Evolutionary conservation across 768 basidiomycete species (phyloP).

Genomic region (Amanita pseudoporphyria): DNA sequence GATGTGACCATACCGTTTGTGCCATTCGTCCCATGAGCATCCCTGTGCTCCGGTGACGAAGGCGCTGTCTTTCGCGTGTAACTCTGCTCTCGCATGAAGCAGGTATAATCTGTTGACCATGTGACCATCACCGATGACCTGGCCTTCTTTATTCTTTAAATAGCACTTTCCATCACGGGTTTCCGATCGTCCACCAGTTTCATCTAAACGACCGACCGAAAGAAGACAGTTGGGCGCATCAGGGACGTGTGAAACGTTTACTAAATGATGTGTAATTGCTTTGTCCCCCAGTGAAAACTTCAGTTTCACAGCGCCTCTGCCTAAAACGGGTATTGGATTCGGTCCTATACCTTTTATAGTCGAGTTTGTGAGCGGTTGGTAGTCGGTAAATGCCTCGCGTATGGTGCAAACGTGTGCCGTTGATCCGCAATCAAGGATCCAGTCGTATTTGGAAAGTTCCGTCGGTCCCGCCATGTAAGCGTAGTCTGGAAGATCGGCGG

Average conservation of each 20-base stretch:
- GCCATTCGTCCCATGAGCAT: no score
- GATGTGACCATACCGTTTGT: not conserved
- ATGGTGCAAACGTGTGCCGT: constrained; percentile 18
- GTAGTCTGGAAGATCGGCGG: no score
- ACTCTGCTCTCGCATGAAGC: no score
- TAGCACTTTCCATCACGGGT: no score
- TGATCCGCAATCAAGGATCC: constrained; percentile 17
- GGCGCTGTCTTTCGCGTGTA: not conserved
- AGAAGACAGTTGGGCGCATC: constrained; percentile 15
- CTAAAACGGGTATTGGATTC: constrained; percentile 6
- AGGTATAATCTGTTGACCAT: no score
- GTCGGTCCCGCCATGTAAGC: no score
- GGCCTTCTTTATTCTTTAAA: no score
- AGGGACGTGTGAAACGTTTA: constrained; percentile 14
- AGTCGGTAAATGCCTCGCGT: constrained; percentile 14
- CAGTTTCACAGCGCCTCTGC: constrained; percentile 13
- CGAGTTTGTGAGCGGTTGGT: constrained; percentile 8
- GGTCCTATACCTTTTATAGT: constrained; percentile 13
- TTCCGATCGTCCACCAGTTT: not conserved
- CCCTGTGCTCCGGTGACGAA: not conserved
- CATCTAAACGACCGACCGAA: constrained; percentile 14
- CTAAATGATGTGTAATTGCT: constrained; percentile 9
- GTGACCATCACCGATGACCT: no score
- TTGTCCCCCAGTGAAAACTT: constrained; percentile 13
- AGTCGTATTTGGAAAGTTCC: constrained; percentile 12